Evolutionary conservation across 345 rosid genomes (phyloP).

Genomic region (Triadica sebifera): DNA sequence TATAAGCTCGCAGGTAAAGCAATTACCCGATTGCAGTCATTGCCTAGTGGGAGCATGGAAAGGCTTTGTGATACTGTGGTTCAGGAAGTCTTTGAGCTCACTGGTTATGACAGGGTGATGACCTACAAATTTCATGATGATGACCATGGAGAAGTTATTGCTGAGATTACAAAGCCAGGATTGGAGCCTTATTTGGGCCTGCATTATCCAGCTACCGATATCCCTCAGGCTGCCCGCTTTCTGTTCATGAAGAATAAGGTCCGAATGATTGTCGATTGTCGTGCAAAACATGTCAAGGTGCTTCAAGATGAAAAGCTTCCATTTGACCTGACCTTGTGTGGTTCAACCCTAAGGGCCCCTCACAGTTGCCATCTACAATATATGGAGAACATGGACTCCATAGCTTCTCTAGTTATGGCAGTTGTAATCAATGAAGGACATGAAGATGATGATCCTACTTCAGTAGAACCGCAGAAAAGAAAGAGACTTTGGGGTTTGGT

Average conservation of each 20-base stretch:
- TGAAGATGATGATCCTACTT: conserved; percentile 51
- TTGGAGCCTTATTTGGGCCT: conserved; percentile 93
- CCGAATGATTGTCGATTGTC: conserved; percentile 90
- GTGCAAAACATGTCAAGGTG: conserved; percentile 80
- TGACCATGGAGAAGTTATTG: conserved; percentile 93
- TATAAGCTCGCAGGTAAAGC: conserved; percentile 98
- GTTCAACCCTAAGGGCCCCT: conserved; percentile 93
- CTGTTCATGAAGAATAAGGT: conserved; percentile 95
- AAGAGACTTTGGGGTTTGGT: conserved; percentile 96
- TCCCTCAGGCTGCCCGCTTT: conserved; percentile 94
- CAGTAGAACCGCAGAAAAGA: conserved; percentile 59
- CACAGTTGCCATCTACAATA: conserved; percentile 90
- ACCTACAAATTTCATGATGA: conserved; percentile 93
- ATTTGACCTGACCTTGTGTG: conserved; percentile 77
- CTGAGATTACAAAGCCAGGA: conserved; percentile 84
- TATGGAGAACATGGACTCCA: conserved; percentile 92
- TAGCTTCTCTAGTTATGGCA: conserved; percentile 97
- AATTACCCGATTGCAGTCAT: conserved; percentile 75
- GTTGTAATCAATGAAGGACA: conserved; percentile 79
- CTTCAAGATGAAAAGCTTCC: conserved; percentile 88
- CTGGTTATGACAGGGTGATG: conserved; percentile 96
- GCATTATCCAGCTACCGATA: conserved; percentile 97
- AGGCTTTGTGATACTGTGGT: conserved; percentile 91
- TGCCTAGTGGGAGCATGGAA: conserved; percentile 85
- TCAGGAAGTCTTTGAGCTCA: conserved; percentile 93